Evolutionary conservation across 2,329 filamentous ascomycete species (phyloP).

Genomic region (Decorospora gaudefroyi): DNA sequence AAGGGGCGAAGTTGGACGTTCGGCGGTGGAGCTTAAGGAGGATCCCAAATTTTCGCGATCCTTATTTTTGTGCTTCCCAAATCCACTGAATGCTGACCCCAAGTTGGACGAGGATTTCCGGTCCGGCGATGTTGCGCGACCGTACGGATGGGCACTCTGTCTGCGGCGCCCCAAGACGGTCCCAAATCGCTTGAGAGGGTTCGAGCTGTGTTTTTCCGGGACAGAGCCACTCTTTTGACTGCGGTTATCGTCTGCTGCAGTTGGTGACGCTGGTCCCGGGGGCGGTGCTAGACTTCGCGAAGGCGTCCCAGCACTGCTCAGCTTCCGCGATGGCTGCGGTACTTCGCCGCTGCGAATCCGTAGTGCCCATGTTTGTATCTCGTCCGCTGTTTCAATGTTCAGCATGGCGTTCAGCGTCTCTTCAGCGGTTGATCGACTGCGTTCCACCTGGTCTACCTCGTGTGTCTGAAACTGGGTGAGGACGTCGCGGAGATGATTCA

Average conservation of each 20-base stretch:
- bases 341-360: slow-evolving; percentile 49
- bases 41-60: slow-evolving; percentile 58
- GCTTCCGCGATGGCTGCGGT: slow-evolving; percentile 37
- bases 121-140: slow-evolving; percentile 51
- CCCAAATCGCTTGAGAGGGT: slow-evolving; percentile 49
- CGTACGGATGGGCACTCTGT: slow-evolving; percentile 50
- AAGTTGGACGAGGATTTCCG: slow-evolving; percentile 60
- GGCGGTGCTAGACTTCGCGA: slow-evolving; percentile 46
- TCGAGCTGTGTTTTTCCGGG: slow-evolving; percentile 45
- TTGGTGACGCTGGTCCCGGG: slow-evolving; percentile 36
- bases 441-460: slow-evolving; percentile 84
- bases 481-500: slow-evolving; percentile 87
- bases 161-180: slow-evolving; percentile 48
- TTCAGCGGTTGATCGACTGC: slow-evolving; percentile 73
- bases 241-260: slow-evolving; percentile 56
- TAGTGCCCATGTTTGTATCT: slow-evolving; percentile 75
- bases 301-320: slow-evolving; percentile 39
- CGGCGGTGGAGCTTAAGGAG: slow-evolving; percentile 40
- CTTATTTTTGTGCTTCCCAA: slow-evolving; percentile 68
- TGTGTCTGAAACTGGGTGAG: slow-evolving; percentile 93
- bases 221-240: slow-evolving; percentile 59
- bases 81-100: slow-evolving; percentile 63
- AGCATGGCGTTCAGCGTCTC: slow-evolving; percentile 79
- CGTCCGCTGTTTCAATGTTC: slow-evolving; percentile 82
- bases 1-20: slow-evolving; percentile 42